Percentiles rank a stretch among this genome's conserved stretches.
Conservation (phyloP, 2,329 filamentous ascomycete species). For the Didymellaceae sp. region DNA sequence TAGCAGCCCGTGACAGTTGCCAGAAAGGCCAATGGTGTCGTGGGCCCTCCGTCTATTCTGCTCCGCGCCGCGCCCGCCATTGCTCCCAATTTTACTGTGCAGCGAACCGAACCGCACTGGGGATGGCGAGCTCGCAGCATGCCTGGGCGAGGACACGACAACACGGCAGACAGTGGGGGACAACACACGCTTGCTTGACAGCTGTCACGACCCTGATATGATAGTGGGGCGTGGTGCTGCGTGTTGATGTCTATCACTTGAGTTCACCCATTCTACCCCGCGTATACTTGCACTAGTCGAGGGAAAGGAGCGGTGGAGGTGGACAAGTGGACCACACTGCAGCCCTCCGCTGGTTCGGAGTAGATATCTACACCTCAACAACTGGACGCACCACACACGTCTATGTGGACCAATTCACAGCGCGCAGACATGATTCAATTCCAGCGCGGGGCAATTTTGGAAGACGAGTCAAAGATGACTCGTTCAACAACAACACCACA, state of each 20-base stretch:
- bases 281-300: constrained; percentile 5
- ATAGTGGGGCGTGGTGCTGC: constrained; percentile 9
- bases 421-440: not conserved
- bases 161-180: constrained; percentile 5
- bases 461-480: not conserved
- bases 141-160: constrained; percentile 17
- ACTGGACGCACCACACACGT: too few relatives aligned
- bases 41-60: constrained; percentile 8
- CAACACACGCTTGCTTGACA: constrained; percentile 8
- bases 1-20: constrained; percentile 21
- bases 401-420: not conserved
- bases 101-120: constrained; percentile 28
- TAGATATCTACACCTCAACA: not conserved
- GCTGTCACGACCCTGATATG: constrained; percentile 18
- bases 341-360: constrained; percentile 7
- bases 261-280: constrained; percentile 13
- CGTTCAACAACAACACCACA: not conserved
- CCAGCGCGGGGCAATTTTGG: not conserved
- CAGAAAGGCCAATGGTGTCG: constrained; percentile 33
- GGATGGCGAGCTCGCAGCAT: constrained; percentile 22
- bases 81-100: constrained; percentile 30
- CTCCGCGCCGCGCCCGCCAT: constrained; percentile 28
- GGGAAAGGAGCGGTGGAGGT: constrained; percentile 8
- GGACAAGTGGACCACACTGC: constrained; percentile 2
- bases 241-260: not conserved